A percentile compares a stretch with the other conserved stretches of the same genome.
Evolutionary conservation across 352 stramenopile species (phyloP).

Genomic region (Pythium biforme): DNA sequence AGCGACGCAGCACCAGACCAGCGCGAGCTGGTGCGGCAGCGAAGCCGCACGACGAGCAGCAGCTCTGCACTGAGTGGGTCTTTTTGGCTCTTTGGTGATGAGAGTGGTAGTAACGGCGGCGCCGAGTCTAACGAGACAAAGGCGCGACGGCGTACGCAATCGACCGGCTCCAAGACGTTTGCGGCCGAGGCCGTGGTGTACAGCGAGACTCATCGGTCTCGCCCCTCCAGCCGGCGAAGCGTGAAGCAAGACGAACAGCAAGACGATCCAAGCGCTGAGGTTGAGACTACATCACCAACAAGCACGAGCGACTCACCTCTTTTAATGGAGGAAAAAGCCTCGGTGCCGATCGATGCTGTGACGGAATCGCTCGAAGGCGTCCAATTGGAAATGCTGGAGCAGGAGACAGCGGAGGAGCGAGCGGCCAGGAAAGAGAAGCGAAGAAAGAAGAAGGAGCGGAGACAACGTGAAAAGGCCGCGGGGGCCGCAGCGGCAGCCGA

Average conservation of each 20-base stretch:
- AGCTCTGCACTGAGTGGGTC: not conserved
- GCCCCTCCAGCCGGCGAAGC: not conserved
- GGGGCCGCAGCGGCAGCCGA: slow-evolving; percentile 27
- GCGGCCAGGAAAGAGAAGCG: slow-evolving; percentile 9
- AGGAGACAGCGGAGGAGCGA: slow-evolving; percentile 7
- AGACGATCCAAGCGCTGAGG: not conserved
- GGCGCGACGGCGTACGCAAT: not conserved
- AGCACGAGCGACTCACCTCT: not conserved
- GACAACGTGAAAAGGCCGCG: slow-evolving; percentile 24
- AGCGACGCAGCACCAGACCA: slow-evolving; percentile 12
- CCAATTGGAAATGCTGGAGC: not conserved
- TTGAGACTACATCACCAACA: not conserved
- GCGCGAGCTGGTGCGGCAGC: slow-evolving; percentile 13
- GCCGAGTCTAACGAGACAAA: not conserved
- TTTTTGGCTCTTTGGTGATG: not conserved
- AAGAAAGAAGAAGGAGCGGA: slow-evolving; percentile 26
- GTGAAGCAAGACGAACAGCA: not conserved
- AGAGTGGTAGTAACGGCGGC: not conserved
- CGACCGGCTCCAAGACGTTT: slow-evolving; percentile 10
- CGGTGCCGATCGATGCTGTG: not conserved
- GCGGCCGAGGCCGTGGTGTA: slow-evolving; percentile 1
- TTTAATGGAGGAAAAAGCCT: not conserved
- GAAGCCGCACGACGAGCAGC: not conserved
- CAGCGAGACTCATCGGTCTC: not conserved
- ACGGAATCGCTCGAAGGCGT: not conserved